These are phyloP conservation scores for Creolimax fragrantissima DNA, from an alignment of 78 protist genomes.

Conservation along the genomic window DNA sequence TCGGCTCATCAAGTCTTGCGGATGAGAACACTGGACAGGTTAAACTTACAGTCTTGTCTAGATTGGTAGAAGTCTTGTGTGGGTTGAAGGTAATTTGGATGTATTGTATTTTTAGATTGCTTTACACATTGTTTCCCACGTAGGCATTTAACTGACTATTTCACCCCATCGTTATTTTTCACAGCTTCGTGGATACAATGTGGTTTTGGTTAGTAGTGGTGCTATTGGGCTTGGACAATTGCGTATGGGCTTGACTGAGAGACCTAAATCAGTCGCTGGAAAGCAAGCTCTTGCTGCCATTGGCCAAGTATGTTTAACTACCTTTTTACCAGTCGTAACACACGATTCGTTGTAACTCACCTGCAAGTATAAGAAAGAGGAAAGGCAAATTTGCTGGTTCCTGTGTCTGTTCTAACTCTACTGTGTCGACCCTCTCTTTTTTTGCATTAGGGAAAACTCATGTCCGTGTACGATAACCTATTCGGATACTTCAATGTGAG, in stretches of 20 bases:
- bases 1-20: neutral
- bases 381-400: too few species aligned
- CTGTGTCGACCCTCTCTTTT: too few species aligned
- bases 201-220: slow-evolving; percentile 27
- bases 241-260: neutral
- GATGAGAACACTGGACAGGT: slow-evolving; percentile 12
- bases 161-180: neutral
- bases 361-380: neutral
- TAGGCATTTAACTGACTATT: neutral
- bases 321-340: too few species aligned
- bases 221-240: slow-evolving; percentile 25
- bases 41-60: neutral
- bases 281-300: slow-evolving; percentile 38
- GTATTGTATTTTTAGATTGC: neutral
- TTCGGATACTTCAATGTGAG: neutral
- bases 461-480: slow-evolving; percentile 31
- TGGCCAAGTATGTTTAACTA: slow-evolving; percentile 21
- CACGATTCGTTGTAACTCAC: neutral
- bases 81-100: neutral
- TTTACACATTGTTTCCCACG: neutral
- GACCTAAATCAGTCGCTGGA: neutral
- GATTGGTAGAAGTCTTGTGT: neutral
- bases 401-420: too few species aligned
- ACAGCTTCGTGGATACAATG: neutral
- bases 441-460: slow-evolving; percentile 35